These are phyloP conservation scores for Vaccinium macrocarpon DNA, from an alignment of 148 eudicot genomes.

Conservation along the genomic window DNA sequence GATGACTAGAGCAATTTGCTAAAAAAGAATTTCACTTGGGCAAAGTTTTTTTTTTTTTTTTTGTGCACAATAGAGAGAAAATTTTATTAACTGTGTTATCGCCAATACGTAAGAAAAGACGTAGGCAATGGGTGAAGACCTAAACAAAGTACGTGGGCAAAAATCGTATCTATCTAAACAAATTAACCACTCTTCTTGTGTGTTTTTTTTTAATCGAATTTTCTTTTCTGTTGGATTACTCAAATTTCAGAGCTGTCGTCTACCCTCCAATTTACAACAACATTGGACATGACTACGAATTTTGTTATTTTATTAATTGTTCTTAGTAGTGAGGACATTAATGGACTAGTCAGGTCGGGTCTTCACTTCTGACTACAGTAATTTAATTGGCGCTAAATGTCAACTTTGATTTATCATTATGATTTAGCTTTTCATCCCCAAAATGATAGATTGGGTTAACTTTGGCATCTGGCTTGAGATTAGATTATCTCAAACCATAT, in stretches of 20 bases:
- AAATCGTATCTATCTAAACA: too few species aligned
- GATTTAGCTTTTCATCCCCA: background rate
- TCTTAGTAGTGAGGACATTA: background rate
- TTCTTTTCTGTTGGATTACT: background rate
- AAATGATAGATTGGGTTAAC: background rate
- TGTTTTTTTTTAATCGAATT: too few species aligned
- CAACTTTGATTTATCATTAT: background rate
- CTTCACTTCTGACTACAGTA: background rate
- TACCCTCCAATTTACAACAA: background rate
- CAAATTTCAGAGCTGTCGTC: background rate
- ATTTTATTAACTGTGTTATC: too few species aligned
- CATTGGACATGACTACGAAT: background rate
- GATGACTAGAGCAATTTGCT: too few species aligned
- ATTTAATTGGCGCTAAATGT: background rate
- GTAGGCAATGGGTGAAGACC: too few species aligned
- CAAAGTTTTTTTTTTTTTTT: too few species aligned
- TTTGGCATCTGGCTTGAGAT: background rate
- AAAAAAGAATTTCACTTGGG: too few species aligned
- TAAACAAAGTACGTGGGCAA: too few species aligned
- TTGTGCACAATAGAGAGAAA: too few species aligned
- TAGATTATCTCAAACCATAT: too few species aligned
- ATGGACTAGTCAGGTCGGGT: background rate
- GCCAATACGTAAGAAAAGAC: too few species aligned
- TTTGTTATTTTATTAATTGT: background rate
- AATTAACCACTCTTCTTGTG: too few species aligned